Evolutionary conservation across 257 asterid genomes (phyloP).

Genomic region (Datura wrightii): DNA sequence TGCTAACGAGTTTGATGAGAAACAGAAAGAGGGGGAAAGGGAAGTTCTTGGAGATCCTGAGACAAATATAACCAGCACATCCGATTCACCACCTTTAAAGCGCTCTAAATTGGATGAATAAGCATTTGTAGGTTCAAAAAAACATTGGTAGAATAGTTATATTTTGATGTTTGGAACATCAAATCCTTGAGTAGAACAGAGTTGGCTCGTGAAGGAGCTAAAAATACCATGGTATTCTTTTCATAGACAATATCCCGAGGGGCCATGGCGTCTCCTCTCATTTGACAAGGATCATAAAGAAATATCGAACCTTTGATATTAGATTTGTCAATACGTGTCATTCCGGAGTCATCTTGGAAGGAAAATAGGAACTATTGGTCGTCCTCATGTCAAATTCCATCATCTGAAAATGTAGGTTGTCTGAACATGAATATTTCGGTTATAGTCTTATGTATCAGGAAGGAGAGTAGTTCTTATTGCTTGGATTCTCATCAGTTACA

Average conservation of each 20-base stretch:
- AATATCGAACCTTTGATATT: constrained; percentile 22
- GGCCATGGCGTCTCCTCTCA: neutral
- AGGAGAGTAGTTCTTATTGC: constrained; percentile 17
- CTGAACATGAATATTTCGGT: neutral
- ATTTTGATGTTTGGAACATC: constrained; percentile 18
- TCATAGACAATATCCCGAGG: neutral
- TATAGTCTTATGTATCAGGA: neutral
- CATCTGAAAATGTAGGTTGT: constrained; percentile 25
- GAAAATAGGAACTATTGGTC: neutral
- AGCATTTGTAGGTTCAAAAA: constrained; percentile 27
- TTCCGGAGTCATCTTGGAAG: neutral
- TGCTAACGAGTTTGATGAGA: constrained; percentile 41
- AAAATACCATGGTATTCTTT: neutral
- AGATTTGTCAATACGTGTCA: neutral
- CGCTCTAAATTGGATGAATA: constrained; percentile 63
- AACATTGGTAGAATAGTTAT: constrained; percentile 8
- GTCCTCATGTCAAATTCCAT: neutral
- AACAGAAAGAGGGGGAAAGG: constrained; percentile 45
- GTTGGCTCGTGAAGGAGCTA: constrained; percentile 27
- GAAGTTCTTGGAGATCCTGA: constrained; percentile 42
- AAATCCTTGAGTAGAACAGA: constrained; percentile 24
- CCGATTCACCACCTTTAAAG: constrained; percentile 61
- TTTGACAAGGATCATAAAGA: constrained; percentile 8
- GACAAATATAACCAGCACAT: constrained; percentile 34
- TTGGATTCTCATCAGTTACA: constrained; percentile 15